Base-by-base conservation (phyloP, 1,284 basidiomycete genomes). In the Trichosporon sp. region DNA sequence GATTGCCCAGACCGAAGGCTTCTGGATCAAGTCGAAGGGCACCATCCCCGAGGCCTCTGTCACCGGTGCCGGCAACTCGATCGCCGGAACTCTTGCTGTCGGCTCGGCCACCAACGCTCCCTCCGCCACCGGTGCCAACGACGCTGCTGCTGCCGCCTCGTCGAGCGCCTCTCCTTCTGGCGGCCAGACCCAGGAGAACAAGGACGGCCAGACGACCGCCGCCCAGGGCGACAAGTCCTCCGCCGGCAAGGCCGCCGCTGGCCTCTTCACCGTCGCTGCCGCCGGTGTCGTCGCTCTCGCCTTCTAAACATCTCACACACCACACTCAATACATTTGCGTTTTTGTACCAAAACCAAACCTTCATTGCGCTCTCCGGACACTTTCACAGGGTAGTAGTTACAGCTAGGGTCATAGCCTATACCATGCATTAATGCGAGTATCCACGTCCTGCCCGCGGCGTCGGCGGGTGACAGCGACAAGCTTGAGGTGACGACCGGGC, bases 151-250 rank as follows among this genome's bases (percentile, higher is more conserved):
- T 2, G 74, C 71, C 38, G 73, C 72, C 26, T 68, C 56, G 14
- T 68, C 38, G 38, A 40, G 12, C 38, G 38, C 38, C 38, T 40
- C 43, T 40, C 31, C 76, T n/a, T 66, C 69, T 2, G 72, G 70
- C 48, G 68, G 67, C 48, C 75, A 43, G 16, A 12, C 37, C 16
- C 32, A 37, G 59, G 59, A 32, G 59, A 63, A 37, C 59, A 63
- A 63, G 31, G 65, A 21, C 48, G 46, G 38, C 43, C 38, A 46
- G 31, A 16, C 31, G 12, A 19, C 38, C 43, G 32, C 32, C 77
- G 79, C 79, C 68, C 43, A 46, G 43, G 43, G 43, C 16, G 66
- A 76, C 68, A 73, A 66, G n/a, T 78, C 77, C 61, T 67, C 76
- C 6, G 38, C 65, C 46, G 74, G 71, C 65, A 78, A 77, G 78